A percentile compares a stretch with the other conserved stretches of the same genome.
Evolutionary conservation across 768 basidiomycete species (phyloP).

Genomic region (Lactarius sp.): DNA sequence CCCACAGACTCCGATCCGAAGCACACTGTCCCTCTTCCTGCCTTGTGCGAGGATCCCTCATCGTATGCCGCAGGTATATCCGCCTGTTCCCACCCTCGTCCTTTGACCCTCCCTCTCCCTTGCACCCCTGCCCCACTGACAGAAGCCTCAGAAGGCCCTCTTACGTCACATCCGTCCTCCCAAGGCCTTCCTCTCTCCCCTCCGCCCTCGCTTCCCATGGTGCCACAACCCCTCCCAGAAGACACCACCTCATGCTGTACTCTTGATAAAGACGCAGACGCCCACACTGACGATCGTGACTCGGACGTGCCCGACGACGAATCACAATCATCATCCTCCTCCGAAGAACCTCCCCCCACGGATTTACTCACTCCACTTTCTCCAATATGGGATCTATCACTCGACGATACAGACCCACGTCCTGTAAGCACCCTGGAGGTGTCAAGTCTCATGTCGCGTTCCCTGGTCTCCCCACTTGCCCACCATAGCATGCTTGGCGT

Average conservation of each 20-base stretch:
- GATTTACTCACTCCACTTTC: constrained; percentile 19
- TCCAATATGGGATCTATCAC: constrained; percentile 17
- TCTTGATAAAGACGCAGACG: constrained; percentile 1
- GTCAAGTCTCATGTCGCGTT: constrained; percentile 17
- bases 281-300: constrained; percentile 8
- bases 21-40: constrained; percentile 26
- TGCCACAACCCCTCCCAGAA: constrained; percentile 22
- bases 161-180: constrained; percentile 20
- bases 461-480: constrained; percentile 11
- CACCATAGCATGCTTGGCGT: background rate
- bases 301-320: background rate
- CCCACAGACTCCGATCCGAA: constrained; percentile 26
- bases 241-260: background rate
- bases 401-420: constrained; percentile 9
- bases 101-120: constrained; percentile 11
- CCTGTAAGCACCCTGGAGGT: constrained; percentile 13
- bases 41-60: constrained; percentile 15
- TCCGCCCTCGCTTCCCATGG: constrained; percentile 24
- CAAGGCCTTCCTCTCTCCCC: constrained; percentile 23
- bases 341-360: constrained; percentile 7
- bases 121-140: background rate
- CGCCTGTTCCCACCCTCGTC: background rate
- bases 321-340: constrained; percentile 11
- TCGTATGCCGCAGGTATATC: constrained; percentile 1
- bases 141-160: background rate